phyloP scores from a whole-genome alignment of 176 grass and related monocot genomes.

The Guadua angustifolia region DNA sequence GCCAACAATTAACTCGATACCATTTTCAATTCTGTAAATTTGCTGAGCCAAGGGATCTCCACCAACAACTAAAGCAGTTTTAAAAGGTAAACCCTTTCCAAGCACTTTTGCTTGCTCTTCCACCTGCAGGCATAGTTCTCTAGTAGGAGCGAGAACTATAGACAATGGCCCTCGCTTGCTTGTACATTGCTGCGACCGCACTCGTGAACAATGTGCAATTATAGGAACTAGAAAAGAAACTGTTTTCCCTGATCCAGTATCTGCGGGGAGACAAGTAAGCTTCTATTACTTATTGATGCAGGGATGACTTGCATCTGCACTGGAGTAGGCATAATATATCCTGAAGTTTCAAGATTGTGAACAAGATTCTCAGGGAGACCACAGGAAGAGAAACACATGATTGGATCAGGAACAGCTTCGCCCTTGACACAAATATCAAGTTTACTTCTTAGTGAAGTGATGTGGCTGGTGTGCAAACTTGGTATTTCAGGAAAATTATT shows the following conservation, averaged over 20 bases:
- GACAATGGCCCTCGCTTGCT: slow-evolving; percentile 57
- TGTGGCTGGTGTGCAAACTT: slow-evolving; percentile 52
- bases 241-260: slow-evolving; percentile 87
- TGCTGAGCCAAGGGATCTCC: slow-evolving; percentile 80
- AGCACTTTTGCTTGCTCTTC: slow-evolving; percentile 91
- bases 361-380: slow-evolving; percentile 74
- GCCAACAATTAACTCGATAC: slow-evolving; percentile 83
- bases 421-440: slow-evolving; percentile 78
- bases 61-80: slow-evolving; percentile 90
- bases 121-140: slow-evolving; percentile 84
- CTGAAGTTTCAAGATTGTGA: slow-evolving; percentile 79
- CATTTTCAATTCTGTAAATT: slow-evolving; percentile 82
- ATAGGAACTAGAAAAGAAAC: slow-evolving; percentile 86
- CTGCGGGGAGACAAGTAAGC: slow-evolving; percentile 87
- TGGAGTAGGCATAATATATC: slow-evolving; percentile 81
- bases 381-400: slow-evolving; percentile 80
- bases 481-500: slow-evolving; percentile 44
- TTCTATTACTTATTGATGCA: slow-evolving; percentile 70
- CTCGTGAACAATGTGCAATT: slow-evolving; percentile 62
- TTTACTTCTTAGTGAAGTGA: slow-evolving; percentile 72
- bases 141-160: slow-evolving; percentile 85
- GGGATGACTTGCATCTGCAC: slow-evolving; percentile 96
- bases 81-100: slow-evolving; percentile 88
- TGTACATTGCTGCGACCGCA: slow-evolving; percentile 28
- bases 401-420: slow-evolving; percentile 60